Percentiles rank a stretch among this genome's conserved stretches.
Conservation (phyloP, 2,329 filamentous ascomycete species). For the Cordyceps militaris region DNA sequence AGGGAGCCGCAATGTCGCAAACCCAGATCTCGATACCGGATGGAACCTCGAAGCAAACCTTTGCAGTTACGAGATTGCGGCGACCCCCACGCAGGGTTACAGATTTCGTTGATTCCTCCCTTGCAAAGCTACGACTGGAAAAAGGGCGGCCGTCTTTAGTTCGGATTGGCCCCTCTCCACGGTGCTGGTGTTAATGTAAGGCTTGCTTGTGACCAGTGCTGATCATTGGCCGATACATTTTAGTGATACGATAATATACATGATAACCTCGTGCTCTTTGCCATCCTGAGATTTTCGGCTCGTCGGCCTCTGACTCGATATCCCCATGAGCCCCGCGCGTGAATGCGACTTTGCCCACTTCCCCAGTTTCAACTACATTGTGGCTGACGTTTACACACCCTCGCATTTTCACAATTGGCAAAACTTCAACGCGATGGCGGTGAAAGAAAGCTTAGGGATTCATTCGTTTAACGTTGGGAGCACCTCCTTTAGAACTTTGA, state of each 20-base stretch:
- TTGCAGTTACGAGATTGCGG: background rate
- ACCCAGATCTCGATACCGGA: background rate
- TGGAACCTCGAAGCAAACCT: background rate
- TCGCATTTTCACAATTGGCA: background rate
- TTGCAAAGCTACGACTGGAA: background rate
- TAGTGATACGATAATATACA: background rate
- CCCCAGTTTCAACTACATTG: background rate
- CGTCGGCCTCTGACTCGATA: background rate
- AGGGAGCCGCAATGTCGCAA: background rate
- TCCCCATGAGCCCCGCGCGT: background rate
- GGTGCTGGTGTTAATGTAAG: background rate
- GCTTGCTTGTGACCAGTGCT: background rate
- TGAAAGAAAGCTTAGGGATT: background rate
- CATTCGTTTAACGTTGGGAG: conserved; percentile 1
- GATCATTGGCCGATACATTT: background rate
- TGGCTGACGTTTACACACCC: background rate
- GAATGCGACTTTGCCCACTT: background rate
- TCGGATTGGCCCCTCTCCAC: background rate
- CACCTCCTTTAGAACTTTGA: conserved; percentile 8
- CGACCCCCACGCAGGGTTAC: background rate
- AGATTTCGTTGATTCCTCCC: no score
- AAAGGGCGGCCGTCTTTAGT: background rate
- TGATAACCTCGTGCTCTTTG: background rate
- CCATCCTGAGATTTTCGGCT: background rate
- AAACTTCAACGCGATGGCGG: background rate